phyloP scores from a whole-genome alignment of 805 yeast genomes.

The Kodamaea kaohsiungensis region DNA sequence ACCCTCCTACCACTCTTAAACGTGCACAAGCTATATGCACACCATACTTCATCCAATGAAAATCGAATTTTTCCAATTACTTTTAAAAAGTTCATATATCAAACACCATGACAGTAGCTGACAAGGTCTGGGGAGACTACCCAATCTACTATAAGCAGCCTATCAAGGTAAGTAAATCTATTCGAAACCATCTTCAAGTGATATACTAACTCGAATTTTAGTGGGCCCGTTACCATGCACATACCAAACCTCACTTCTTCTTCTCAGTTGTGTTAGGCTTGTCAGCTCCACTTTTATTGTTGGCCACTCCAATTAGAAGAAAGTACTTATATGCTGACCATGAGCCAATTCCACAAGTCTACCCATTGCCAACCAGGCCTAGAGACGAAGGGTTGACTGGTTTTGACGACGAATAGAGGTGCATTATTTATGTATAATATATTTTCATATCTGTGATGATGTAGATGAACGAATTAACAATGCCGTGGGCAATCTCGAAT shows the following conservation, averaged over 20 bases:
- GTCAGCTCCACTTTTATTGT: conserved; percentile 64
- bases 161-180: conserved; percentile 52
- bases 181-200: background rate
- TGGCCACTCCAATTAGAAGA: conserved; percentile 69
- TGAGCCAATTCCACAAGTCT: conserved; percentile 61
- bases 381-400: conserved; percentile 53
- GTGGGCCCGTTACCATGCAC: conserved; percentile 78
- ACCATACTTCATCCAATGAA: conserved; percentile 8
- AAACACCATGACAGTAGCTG: conserved; percentile 20
- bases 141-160: conserved; percentile 66
- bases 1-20: background rate
- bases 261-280: conserved; percentile 64
- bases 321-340: conserved; percentile 65
- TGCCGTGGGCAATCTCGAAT: too few relatives aligned
- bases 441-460: background rate
- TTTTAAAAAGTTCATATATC: background rate
- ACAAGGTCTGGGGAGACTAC: conserved; percentile 47
- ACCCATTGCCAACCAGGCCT: conserved; percentile 56
- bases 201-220: conserved; percentile 24
- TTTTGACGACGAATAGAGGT: conserved; percentile 47
- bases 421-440: conserved; percentile 3
- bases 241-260: conserved; percentile 74
- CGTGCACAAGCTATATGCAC: background rate
- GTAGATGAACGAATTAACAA: background rate
- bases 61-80: background rate